Percentiles rank a stretch among this genome's conserved stretches.
Evolutionary conservation across 495 filamentous ascomycete species (phyloP).

Genomic region (Penicillium salamii): DNA sequence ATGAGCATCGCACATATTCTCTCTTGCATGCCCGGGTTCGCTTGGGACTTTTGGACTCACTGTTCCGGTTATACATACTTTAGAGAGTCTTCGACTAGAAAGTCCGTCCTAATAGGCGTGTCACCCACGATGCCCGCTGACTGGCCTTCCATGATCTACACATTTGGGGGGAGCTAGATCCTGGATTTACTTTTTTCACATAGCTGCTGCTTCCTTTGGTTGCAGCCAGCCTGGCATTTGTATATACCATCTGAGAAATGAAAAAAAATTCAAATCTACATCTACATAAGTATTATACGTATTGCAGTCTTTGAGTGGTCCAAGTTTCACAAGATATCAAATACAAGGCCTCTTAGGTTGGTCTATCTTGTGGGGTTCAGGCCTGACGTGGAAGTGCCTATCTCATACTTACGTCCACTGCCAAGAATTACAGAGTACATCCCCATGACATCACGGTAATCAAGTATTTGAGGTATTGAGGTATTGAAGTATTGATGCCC

Average conservation of each 20-base stretch:
- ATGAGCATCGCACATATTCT: conserved; percentile 5
- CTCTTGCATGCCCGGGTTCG: background rate
- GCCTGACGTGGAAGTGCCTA: too few relatives aligned
- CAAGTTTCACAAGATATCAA: too few relatives aligned
- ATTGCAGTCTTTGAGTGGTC: too few relatives aligned
- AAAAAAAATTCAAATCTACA: conserved; percentile 18
- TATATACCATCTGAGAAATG: conserved; percentile 13
- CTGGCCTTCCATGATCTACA: conserved; percentile 16
- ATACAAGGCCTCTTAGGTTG: too few relatives aligned
- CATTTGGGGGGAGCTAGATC: conserved; percentile 10
- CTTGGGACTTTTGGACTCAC: conserved; percentile 10
- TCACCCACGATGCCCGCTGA: conserved; percentile 17
- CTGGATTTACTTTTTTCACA: conserved; percentile 5
- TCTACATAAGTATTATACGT: too few relatives aligned
- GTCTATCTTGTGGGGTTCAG: too few relatives aligned
- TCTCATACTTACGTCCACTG: too few relatives aligned
- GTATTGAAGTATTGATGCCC: too few relatives aligned
- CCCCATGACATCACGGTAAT: conserved; percentile 6
- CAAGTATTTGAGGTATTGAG: too few relatives aligned
- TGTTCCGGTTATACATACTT: conserved; percentile 24
- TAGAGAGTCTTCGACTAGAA: conserved; percentile 20
- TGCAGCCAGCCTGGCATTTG: background rate
- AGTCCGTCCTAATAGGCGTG: conserved; percentile 23
- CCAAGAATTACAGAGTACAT: too few relatives aligned
- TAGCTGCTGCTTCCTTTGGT: background rate